Evolutionary conservation across 352 stramenopile genomes (phyloP).

Genomic region (Nothophytophthora sp.): DNA sequence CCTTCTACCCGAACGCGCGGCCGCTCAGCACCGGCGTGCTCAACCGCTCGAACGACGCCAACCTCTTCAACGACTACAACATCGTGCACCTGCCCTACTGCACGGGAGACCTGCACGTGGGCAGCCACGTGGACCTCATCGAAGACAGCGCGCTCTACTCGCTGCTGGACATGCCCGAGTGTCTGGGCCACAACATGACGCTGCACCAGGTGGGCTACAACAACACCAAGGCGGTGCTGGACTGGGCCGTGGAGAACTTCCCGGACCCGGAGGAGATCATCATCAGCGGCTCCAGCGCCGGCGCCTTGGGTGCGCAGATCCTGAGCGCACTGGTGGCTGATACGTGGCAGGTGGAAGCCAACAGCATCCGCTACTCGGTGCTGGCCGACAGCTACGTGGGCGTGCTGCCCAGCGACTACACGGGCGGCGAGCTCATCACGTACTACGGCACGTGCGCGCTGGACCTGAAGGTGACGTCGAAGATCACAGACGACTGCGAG

Average conservation of each 20-base stretch:
- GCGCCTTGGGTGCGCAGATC: constrained; percentile 50
- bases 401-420: constrained; percentile 50
- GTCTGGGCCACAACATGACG: constrained; percentile 49
- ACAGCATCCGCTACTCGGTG: constrained; percentile 58
- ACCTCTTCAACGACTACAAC: constrained; percentile 79
- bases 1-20: constrained; percentile 52
- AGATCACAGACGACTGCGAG: constrained; percentile 47
- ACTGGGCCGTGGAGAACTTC: constrained; percentile 66
- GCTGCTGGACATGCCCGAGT: constrained; percentile 41
- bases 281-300: constrained; percentile 57
- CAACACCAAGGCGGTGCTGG: constrained; percentile 62
- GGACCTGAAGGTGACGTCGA: constrained; percentile 39
- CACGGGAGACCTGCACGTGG: constrained; percentile 71
- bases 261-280: constrained; percentile 59
- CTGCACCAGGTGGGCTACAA: constrained; percentile 61
- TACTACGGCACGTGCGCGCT: constrained; percentile 63
- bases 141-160: constrained; percentile 33
- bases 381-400: constrained; percentile 68
- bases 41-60: constrained; percentile 60
- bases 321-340: constrained; percentile 47
- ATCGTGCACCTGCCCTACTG: constrained; percentile 78
- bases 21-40: constrained; percentile 55
- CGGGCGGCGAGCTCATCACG: constrained; percentile 48
- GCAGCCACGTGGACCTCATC: constrained; percentile 30
- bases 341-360: constrained; percentile 54